Evolutionary conservation across 2,329 filamentous ascomycete species (phyloP).

Genomic region (Bipolaris zeicola): DNA sequence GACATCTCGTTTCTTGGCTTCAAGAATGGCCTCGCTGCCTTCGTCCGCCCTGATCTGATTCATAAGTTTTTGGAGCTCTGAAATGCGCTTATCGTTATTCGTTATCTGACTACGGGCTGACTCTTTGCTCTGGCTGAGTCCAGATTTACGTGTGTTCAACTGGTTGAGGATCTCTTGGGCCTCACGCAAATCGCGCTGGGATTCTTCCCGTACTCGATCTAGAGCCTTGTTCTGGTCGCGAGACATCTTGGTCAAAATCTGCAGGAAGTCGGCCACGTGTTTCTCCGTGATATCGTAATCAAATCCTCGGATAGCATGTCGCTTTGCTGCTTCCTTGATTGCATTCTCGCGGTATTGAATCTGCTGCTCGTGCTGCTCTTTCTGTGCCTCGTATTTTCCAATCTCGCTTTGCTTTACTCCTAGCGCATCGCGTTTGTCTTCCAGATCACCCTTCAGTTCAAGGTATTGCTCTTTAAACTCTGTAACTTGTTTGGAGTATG

Average conservation of each 20-base stretch:
- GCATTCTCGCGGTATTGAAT: slow-evolving; percentile 72
- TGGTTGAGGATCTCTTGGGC: slow-evolving; percentile 75
- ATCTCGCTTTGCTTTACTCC: slow-evolving; percentile 63
- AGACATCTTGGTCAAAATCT: slow-evolving; percentile 74
- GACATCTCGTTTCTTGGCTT: slow-evolving; percentile 73
- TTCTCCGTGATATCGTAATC: slow-evolving; percentile 77
- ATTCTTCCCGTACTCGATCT: slow-evolving; percentile 74
- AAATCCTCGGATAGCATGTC: slow-evolving; percentile 82
- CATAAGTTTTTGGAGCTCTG: slow-evolving; percentile 69
- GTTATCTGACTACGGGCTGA: slow-evolving; percentile 74
- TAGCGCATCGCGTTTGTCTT: slow-evolving; percentile 51
- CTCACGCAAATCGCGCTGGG: slow-evolving; percentile 72
- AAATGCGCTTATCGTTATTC: slow-evolving; percentile 73
- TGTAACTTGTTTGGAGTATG: slow-evolving; percentile 68
- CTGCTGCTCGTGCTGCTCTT: slow-evolving; percentile 84
- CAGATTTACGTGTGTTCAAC: slow-evolving; percentile 75
- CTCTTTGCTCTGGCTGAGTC: slow-evolving; percentile 74
- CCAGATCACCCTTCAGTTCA: slow-evolving; percentile 62
- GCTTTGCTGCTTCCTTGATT: slow-evolving; percentile 76
- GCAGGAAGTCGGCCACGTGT: slow-evolving; percentile 77
- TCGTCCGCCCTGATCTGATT: slow-evolving; percentile 83
- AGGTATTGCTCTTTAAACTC: slow-evolving; percentile 68
- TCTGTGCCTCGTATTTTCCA: slow-evolving; percentile 83
- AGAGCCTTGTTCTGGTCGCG: slow-evolving; percentile 79
- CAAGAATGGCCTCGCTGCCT: slow-evolving; percentile 77